Conservation (phyloP, 306 rosid species). For the Geum urbanum region DNA sequence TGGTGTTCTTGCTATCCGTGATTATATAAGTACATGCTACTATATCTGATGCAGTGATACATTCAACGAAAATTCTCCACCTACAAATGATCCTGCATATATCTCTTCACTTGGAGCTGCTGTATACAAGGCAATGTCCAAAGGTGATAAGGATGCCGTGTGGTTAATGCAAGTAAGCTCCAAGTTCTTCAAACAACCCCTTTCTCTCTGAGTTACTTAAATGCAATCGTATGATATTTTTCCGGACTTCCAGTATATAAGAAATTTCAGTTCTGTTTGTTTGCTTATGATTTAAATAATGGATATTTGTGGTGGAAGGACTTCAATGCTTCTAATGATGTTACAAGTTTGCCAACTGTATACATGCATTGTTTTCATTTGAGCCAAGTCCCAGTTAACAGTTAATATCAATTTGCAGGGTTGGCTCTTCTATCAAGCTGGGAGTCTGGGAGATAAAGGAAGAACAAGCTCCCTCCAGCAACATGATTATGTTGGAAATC, state of each 20-base stretch:
- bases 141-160: slow-evolving; percentile 85
- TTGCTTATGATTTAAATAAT: neutral
- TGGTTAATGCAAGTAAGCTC: slow-evolving; percentile 97
- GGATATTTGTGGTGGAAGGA: neutral
- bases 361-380: neutral
- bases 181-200: slow-evolving; percentile 22
- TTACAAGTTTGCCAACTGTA: neutral
- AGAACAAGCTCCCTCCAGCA: slow-evolving; percentile 1
- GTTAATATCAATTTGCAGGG: slow-evolving; percentile 51
- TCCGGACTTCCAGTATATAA: too few species aligned
- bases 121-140: slow-evolving; percentile 81
- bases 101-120: slow-evolving; percentile 87
- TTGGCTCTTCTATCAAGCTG: too few species aligned
- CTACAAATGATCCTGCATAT: slow-evolving; percentile 66
- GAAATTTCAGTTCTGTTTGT: neutral
- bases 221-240: neutral
- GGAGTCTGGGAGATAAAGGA: neutral
- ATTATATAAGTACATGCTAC: slow-evolving; percentile 19
- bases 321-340: slow-evolving; percentile 4
- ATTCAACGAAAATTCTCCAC: slow-evolving; percentile 92
- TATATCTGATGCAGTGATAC: slow-evolving; percentile 66
- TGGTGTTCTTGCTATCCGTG: neutral
- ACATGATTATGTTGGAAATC: neutral
- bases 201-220: slow-evolving; percentile 6
- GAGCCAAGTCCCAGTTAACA: slow-evolving; percentile 22